These are phyloP conservation scores for Podaxis pistillaris DNA, from an alignment of 768 basidiomycete species.

Conservation along the genomic window DNA sequence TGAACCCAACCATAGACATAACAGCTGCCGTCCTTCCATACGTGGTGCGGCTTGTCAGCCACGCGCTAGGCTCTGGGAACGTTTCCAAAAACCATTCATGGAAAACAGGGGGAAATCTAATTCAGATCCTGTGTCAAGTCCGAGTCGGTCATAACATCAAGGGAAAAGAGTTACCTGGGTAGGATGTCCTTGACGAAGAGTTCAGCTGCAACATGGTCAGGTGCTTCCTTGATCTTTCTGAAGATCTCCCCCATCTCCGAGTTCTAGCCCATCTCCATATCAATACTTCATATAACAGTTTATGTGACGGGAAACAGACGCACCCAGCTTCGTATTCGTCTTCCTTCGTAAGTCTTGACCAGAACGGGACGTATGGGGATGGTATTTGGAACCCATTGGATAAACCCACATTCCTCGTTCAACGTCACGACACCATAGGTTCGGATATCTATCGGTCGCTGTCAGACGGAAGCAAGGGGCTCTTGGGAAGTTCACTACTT, in stretches of 20 bases:
- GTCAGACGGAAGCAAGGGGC: not conserved
- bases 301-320: constrained; percentile 5
- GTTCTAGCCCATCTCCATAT: constrained; percentile 9
- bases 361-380: constrained; percentile 78
- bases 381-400: constrained; percentile 98
- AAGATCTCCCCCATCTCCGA: constrained; percentile 45
- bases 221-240: constrained; percentile 46
- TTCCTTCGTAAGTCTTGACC: constrained; percentile 59
- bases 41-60: constrained; percentile 84
- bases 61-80: constrained; percentile 94
- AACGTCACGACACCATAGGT: constrained; percentile 99
- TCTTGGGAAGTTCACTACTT: constrained; percentile 28
- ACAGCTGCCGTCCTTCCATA: constrained; percentile 92
- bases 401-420: constrained; percentile 96
- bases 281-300: not conserved
- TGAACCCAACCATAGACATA: constrained; percentile 98
- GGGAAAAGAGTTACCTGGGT: constrained; percentile 42
- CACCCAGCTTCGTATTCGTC: constrained; percentile 41
- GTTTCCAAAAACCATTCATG: constrained; percentile 98
- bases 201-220: constrained; percentile 49
- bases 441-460: constrained; percentile 67
- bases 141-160: not conserved
- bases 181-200: constrained; percentile 57
- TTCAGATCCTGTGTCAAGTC: not conserved
- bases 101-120: constrained; percentile 83